Base-by-base conservation (phyloP, 2,329 filamentous ascomycete species). In the Teratosphaeria nubilosa region DNA sequence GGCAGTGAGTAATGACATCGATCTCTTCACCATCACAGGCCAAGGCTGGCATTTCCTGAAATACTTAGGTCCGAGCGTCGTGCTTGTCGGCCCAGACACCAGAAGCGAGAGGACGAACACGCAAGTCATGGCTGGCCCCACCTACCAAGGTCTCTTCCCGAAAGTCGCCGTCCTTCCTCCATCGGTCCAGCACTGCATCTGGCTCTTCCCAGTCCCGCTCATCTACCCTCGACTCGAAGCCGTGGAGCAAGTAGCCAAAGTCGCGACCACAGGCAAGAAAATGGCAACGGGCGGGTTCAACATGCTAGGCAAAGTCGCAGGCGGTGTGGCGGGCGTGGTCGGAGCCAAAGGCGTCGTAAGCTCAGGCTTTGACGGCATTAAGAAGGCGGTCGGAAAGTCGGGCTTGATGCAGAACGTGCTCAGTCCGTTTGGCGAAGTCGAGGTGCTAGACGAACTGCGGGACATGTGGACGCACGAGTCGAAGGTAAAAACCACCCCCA, bases 1-100 rank as follows among this genome's bases (percentile, higher is more conserved):
- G 56, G 92, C 95, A 66, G 86, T 95, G 59, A 88, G 82, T 68
- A 88, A 89, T 53, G 94, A 99, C 69, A 81, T 86, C 53, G 94
- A 99, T 67, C 83, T 99, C 5, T 99, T 99, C 75, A 97, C 92
- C 1, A 87, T 99, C 57, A 97, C 94, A 0, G 92, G 94, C n/a
- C 88, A 88, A 22, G 94, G 94, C 7, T 99, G 94, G 94, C 94
- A 99, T 73, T 99, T 97, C 73, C 84, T 99, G 74, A 99, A 99
- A 74, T 96, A 88, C 67, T 83, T 99, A 5, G 94, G 94, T 0
- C 94, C 94, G 0, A 89, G 89, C 4, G 86, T 99, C 13, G 91
- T 90, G 0, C 87, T 95, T 0, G 86, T 96, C 55, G 94, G 92
- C 0, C 87, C 90, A 1, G 94, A 99, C 72, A 92, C 91, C 65